phyloP scores from a whole-genome alignment of 1,139 yeast genomes.

The Lodderomyces beijingensis region DNA sequence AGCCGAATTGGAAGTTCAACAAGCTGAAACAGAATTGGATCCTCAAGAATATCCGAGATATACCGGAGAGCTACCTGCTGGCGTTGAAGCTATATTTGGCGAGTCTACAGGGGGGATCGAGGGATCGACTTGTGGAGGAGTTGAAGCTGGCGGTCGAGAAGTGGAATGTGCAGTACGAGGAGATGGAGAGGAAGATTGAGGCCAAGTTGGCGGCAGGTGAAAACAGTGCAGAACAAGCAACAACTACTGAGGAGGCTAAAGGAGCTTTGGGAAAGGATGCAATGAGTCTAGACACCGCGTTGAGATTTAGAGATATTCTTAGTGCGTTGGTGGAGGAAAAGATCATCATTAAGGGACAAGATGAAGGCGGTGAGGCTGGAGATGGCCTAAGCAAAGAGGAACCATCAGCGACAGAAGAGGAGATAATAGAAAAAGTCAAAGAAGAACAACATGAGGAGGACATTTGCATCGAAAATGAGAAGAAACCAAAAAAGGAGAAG shows the following conservation, averaged over 20 bases:
- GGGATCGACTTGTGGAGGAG: slow-evolving; percentile 53
- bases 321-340: slow-evolving; percentile 10
- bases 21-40: slow-evolving; percentile 95
- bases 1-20: slow-evolving; percentile 80
- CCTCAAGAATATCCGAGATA: slow-evolving; percentile 56
- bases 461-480: slow-evolving; percentile 1
- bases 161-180: slow-evolving; percentile 55
- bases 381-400: neutral
- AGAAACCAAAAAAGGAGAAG: slow-evolving; percentile 1
- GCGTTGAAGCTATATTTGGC: slow-evolving; percentile 56
- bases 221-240: slow-evolving; percentile 13
- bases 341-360: slow-evolving; percentile 10
- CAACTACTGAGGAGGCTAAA: slow-evolving; percentile 11
- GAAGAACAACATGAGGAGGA: neutral
- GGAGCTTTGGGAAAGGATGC: slow-evolving; percentile 4
- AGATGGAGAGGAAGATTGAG: slow-evolving; percentile 36
- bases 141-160: slow-evolving; percentile 42
- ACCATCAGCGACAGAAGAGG: neutral
- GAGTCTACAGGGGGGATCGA: slow-evolving; percentile 72
- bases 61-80: slow-evolving; percentile 54
- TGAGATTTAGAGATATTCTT: slow-evolving; percentile 11
- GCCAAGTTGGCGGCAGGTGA: slow-evolving; percentile 25
- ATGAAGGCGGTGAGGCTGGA: slow-evolving; percentile 9
- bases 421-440: neutral
- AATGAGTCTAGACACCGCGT: slow-evolving; percentile 11